Percentiles rank a stretch among this genome's conserved stretches.
Conservation (phyloP, 306 rosid genomes). For the Vicia sativa region DNA sequence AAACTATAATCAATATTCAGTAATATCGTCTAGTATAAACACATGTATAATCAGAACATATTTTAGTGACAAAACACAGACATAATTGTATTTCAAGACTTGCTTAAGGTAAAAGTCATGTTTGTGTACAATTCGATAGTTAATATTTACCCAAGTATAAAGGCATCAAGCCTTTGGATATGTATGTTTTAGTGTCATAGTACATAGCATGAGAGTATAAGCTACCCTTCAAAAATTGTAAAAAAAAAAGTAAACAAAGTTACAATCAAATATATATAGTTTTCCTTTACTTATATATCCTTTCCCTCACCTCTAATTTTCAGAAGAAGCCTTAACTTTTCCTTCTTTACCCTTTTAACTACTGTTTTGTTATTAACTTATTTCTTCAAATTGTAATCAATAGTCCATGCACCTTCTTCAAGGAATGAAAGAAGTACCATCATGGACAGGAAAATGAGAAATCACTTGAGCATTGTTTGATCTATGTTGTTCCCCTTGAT, state of each 20-base stretch:
- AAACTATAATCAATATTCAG: background rate
- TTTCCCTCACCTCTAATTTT: slow-evolving; percentile 16
- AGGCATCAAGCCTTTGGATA: slow-evolving; percentile 32
- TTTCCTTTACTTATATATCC: background rate
- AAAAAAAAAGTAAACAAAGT: slow-evolving; percentile 17
- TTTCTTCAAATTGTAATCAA: slow-evolving; percentile 35
- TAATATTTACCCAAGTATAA: slow-evolving; percentile 37
- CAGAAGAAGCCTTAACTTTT: slow-evolving; percentile 43
- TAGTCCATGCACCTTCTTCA: slow-evolving; percentile 32
- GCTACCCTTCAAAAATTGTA: slow-evolving; percentile 38
- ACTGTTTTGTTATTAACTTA: slow-evolving; percentile 44
- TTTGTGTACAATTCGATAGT: slow-evolving; percentile 45
- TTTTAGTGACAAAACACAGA: background rate
- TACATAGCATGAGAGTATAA: slow-evolving; percentile 47
- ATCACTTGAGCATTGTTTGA: slow-evolving; percentile 44
- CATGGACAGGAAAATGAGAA: slow-evolving; percentile 54
- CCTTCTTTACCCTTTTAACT: slow-evolving; percentile 39
- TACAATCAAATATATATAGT: slow-evolving; percentile 33
- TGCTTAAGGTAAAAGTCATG: slow-evolving; percentile 47
- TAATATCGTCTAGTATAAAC: background rate
- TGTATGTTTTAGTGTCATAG: slow-evolving; percentile 27
- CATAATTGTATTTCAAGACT: slow-evolving; percentile 13
- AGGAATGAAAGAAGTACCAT: slow-evolving; percentile 58
- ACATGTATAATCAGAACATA: background rate
- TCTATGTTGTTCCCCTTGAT: slow-evolving; percentile 59